A percentile compares a stretch with the other conserved stretches of the same genome.
These are phyloP conservation scores for Heterobasidion annosum DNA, from an alignment of 1,284 basidiomycete species.

Conservation along the genomic window DNA sequence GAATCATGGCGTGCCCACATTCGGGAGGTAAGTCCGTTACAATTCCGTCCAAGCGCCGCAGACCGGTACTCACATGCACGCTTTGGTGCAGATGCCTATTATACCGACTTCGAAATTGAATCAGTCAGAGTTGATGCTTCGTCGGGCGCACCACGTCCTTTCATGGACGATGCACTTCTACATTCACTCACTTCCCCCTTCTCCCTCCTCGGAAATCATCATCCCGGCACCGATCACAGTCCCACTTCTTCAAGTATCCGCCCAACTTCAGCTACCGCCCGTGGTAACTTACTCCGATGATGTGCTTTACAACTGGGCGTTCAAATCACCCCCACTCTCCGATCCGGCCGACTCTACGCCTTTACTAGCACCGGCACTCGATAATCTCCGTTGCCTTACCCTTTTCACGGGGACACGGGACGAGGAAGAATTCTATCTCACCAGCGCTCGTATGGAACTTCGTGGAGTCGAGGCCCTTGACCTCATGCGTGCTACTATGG, in stretches of 20 bases:
- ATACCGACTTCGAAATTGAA: conserved; percentile 42
- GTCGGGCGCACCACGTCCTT: conserved; percentile 81
- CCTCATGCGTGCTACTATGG: conserved; percentile 83
- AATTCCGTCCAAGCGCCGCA: no score
- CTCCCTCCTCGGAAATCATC: conserved; percentile 33
- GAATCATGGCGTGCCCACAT: conserved; percentile 58
- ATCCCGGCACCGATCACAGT: conserved; percentile 72
- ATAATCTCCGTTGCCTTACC: conserved; percentile 57
- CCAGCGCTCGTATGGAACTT: conserved; percentile 86
- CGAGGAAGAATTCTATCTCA: conserved; percentile 86
- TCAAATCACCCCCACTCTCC: conserved; percentile 23
- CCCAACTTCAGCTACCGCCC: conserved; percentile 78
- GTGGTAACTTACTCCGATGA: conserved; percentile 91
- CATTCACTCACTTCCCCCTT: conserved; percentile 63
- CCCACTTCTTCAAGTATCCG: conserved; percentile 72
- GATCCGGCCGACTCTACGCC: conserved; percentile 6
- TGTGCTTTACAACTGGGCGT: conserved; percentile 88
- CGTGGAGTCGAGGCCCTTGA: conserved; percentile 81
- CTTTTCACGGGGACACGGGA: conserved; percentile 80
- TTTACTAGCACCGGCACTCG: conserved; percentile 26
- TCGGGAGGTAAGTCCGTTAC: conserved; percentile 32
- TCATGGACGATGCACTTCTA: conserved; percentile 86
- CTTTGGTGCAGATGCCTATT: conserved; percentile 30
- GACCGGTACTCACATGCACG: no score
- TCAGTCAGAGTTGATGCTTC: conserved; percentile 56